A percentile compares a stretch with the other conserved stretches of the same genome.
Evolutionary conservation across 2,329 filamentous ascomycete species (phyloP).

Genomic region (Neofusicoccum sp.): DNA sequence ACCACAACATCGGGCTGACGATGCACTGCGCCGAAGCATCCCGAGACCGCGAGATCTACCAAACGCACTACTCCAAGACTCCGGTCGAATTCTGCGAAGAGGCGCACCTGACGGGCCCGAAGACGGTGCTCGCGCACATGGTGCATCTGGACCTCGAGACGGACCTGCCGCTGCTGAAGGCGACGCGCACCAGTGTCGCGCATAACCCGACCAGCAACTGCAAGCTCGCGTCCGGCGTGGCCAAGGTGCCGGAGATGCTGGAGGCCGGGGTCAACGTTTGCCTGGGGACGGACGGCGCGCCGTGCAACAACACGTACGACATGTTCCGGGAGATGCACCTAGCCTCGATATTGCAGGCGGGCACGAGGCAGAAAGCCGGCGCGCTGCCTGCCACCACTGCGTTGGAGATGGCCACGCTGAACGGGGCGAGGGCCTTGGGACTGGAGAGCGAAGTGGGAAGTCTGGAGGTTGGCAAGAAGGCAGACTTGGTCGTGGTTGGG

Average conservation of each 20-base stretch:
- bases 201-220: constrained; percentile 28
- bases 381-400: constrained; percentile 24
- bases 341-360: constrained; percentile 25
- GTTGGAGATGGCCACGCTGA: constrained; percentile 28
- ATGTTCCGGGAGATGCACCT: constrained; percentile 31
- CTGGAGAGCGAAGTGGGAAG: constrained; percentile 40
- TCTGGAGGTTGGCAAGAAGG: constrained; percentile 43
- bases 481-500: constrained; percentile 40
- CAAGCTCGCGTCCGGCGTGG: constrained; percentile 27
- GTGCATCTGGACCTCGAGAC: constrained; percentile 46
- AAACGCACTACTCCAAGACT: constrained; percentile 39
- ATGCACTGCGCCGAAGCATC: constrained; percentile 49
- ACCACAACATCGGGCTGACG: constrained; percentile 45
- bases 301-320: constrained; percentile 32
- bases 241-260: constrained; percentile 25
- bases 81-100: constrained; percentile 32
- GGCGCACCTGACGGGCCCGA: constrained; percentile 39
- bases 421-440: constrained; percentile 27
- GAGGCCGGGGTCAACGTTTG: constrained; percentile 8
- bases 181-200: constrained; percentile 29
- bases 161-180: constrained; percentile 41
- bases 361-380: constrained; percentile 22
- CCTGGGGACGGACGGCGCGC: constrained; percentile 28
- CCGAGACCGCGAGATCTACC: constrained; percentile 39
- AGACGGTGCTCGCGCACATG: constrained; percentile 28